These are phyloP conservation scores for Tylopilus rubrobrunneus DNA, from an alignment of 768 basidiomycete species.

Conservation along the genomic window DNA sequence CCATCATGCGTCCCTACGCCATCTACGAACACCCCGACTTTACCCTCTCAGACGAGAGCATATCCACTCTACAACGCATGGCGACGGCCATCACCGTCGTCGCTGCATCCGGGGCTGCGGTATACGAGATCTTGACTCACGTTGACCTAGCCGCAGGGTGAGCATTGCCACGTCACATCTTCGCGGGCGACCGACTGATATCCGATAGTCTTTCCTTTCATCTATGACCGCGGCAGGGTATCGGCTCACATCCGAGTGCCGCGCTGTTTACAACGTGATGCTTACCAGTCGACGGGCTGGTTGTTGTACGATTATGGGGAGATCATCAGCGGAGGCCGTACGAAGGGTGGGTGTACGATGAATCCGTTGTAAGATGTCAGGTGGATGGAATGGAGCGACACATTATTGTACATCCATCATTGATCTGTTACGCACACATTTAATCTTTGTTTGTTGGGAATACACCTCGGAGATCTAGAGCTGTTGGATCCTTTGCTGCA, in stretches of 20 bases:
- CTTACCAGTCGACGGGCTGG: slow-evolving; percentile 1
- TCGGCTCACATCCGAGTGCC: neutral
- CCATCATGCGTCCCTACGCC: slow-evolving; percentile 31
- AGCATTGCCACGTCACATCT: neutral
- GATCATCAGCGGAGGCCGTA: too few relatives aligned
- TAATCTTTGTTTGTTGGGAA: neutral
- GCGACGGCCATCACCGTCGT: slow-evolving; percentile 27
- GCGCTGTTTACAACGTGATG: neutral
- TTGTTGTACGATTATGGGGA: slow-evolving; percentile 14
- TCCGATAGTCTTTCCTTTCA: slow-evolving; percentile 11
- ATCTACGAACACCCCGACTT: slow-evolving; percentile 34
- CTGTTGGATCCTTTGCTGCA: slow-evolving; percentile 79
- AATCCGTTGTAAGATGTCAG: slow-evolving; percentile 4
- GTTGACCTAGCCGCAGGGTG: slow-evolving; percentile 18
- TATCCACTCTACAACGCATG: slow-evolving; percentile 22
- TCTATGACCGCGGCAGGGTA: slow-evolving; percentile 4
- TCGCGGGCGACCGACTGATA: neutral
- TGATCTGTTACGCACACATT: neutral
- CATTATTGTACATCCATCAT: slow-evolving; percentile 7
- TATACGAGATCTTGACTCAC: slow-evolving; percentile 26
- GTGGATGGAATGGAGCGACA: neutral
- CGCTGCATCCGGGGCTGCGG: slow-evolving; percentile 31
- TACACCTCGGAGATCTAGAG: slow-evolving; percentile 38
- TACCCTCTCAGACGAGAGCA: slow-evolving; percentile 23
- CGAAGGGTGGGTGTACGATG: slow-evolving; percentile 6